These are phyloP conservation scores for Pterulicium gracile DNA, from an alignment of 1,284 basidiomycete species.

Conservation along the genomic window DNA sequence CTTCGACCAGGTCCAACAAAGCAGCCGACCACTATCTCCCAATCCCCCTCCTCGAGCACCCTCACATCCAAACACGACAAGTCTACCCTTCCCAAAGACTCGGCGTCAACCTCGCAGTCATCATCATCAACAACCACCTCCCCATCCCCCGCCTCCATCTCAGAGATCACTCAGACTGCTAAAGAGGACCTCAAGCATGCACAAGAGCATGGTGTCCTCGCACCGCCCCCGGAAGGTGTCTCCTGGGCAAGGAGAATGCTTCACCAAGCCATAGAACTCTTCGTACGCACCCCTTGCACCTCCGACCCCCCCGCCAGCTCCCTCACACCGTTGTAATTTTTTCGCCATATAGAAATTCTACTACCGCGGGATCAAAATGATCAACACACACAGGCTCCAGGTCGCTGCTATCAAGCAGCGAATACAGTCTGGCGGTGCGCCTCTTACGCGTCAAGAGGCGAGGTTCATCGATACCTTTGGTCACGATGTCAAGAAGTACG, in stretches of 20 bases:
- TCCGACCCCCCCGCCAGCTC: not conserved
- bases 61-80: too few species aligned
- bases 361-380: constrained; percentile 57
- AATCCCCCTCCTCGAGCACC: constrained; percentile 12
- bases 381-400: constrained; percentile 47
- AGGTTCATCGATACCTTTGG: constrained; percentile 55
- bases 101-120: constrained; percentile 8
- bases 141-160: constrained; percentile 10
- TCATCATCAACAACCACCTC: constrained; percentile 16
- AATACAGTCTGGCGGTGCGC: constrained; percentile 40
- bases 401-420: constrained; percentile 42
- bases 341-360: constrained; percentile 67
- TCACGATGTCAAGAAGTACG: constrained; percentile 59
- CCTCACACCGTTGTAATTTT: constrained; percentile 2
- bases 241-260: constrained; percentile 41
- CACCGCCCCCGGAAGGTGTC: constrained; percentile 50
- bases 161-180: constrained; percentile 32
- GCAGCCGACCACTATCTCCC: constrained; percentile 20
- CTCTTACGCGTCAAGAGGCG: constrained; percentile 52
- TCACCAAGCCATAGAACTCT: constrained; percentile 61
- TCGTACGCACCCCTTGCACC: constrained; percentile 27
- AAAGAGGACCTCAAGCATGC: constrained; percentile 58
- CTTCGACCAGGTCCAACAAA: constrained; percentile 57
- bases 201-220: constrained; percentile 52
- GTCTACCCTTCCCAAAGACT: too few species aligned